Conservation (phyloP, 768 basidiomycete species). For the Suillus sp. region DNA sequence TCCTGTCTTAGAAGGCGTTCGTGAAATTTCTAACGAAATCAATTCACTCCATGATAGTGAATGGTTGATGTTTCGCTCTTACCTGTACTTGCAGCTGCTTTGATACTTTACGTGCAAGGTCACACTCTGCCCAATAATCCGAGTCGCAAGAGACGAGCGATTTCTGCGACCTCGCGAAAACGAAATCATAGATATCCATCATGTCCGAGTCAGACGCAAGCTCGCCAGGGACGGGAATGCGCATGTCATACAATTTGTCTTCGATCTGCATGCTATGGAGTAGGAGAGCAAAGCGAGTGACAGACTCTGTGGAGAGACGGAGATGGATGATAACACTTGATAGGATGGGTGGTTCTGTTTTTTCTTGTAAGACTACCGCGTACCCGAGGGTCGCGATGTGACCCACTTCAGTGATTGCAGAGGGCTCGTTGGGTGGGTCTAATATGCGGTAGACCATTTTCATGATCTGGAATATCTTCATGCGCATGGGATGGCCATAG, state of each 20-base stretch:
- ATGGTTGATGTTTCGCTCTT: not conserved
- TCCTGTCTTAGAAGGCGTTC: not conserved
- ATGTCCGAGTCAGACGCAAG: not conserved
- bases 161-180: not conserved
- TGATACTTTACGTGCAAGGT: not conserved
- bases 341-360: not conserved
- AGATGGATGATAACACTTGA: not conserved
- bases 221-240: not conserved
- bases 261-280: not conserved
- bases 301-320: not conserved
- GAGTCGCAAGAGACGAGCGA: not conserved
- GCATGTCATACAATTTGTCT: not conserved
- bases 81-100: not conserved
- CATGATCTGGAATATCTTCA: not conserved
- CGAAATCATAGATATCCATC: not conserved
- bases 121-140: not conserved
- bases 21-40: not conserved
- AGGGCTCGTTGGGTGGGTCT: not conserved
- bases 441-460: not conserved
- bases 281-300: not conserved
- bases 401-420: not conserved
- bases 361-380: not conserved
- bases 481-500: not conserved
- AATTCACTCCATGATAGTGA: not conserved
- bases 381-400: not conserved